Percentiles rank a stretch among this genome's conserved stretches.
Evolutionary conservation across 2,329 filamentous ascomycete genomes (phyloP).

Genomic region (Aureobasidium musti): DNA sequence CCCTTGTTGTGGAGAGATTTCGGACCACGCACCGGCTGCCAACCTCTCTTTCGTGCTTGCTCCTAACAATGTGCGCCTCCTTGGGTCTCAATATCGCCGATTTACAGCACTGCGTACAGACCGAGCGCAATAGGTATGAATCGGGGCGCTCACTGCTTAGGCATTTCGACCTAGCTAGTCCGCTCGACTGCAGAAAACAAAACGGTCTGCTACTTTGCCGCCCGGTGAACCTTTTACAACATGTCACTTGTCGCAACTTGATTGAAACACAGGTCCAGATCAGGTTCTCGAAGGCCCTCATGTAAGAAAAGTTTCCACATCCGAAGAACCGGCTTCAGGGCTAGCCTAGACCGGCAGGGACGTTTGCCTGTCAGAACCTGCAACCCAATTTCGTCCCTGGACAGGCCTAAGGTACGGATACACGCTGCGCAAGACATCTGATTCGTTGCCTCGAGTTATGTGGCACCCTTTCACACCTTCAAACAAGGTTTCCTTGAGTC

Average conservation of each 20-base stretch:
- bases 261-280: slow-evolving; percentile 4
- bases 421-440: neutral
- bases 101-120: neutral
- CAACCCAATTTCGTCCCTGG: neutral
- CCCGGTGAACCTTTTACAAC: neutral
- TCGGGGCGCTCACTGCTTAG: neutral
- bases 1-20: neutral
- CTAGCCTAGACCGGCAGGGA: neutral
- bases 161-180: neutral
- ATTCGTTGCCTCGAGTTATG: neutral
- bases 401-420: neutral
- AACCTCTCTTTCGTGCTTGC: neutral
- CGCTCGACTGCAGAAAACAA: slow-evolving; percentile 3
- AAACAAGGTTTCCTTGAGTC: neutral
- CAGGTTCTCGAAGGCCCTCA: neutral
- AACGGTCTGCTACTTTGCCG: neutral
- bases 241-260: slow-evolving; percentile 4
- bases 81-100: neutral
- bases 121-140: neutral
- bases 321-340: neutral
- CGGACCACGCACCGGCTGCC: neutral
- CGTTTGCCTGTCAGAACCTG: neutral
- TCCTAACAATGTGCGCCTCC: neutral
- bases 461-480: neutral
- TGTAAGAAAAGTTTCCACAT: neutral